These are phyloP conservation scores for Begonia loranthoides DNA, from an alignment of 306 rosid species.

Conservation along the genomic window DNA sequence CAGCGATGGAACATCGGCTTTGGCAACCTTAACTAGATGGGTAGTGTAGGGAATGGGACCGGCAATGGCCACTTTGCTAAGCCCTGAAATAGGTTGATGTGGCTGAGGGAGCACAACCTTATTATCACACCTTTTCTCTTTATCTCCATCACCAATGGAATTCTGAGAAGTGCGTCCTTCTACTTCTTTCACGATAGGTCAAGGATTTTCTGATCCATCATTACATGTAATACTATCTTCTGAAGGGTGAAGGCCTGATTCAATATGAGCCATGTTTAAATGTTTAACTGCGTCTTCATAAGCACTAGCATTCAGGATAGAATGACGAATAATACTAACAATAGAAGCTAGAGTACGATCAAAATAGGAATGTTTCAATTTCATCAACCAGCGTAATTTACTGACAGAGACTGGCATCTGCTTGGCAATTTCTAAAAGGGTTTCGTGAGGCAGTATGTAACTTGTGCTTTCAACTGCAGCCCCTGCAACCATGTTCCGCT, in stretches of 20 bases:
- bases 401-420: slow-evolving; percentile 55
- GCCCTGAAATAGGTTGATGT: slow-evolving; percentile 21
- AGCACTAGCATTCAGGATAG: slow-evolving; percentile 51
- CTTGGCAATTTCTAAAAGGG: slow-evolving; percentile 77
- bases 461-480: slow-evolving; percentile 91
- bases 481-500: slow-evolving; percentile 84
- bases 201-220: slow-evolving; percentile 17
- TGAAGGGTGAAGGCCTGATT: slow-evolving; percentile 21
- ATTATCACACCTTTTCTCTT: slow-evolving; percentile 16
- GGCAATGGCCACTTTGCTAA: slow-evolving; percentile 15
- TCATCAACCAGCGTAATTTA: slow-evolving; percentile 45
- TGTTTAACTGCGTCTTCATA: slow-evolving; percentile 54
- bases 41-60: neutral
- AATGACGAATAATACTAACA: slow-evolving; percentile 46
- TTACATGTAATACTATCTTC: slow-evolving; percentile 18
- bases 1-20: slow-evolving; percentile 44
- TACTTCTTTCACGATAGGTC: neutral
- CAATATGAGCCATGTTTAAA: slow-evolving; percentile 27
- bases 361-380: slow-evolving; percentile 55
- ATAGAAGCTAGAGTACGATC: slow-evolving; percentile 61
- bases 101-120: slow-evolving; percentile 14
- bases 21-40: slow-evolving; percentile 33
- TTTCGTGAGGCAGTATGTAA: slow-evolving; percentile 75
- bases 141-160: slow-evolving; percentile 16
- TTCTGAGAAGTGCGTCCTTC: slow-evolving; percentile 13